Evolutionary conservation across 768 basidiomycete species (phyloP), one percentile per base, ranked within the genome.

Genomic region (Kockovaella imperatae): DNA sequence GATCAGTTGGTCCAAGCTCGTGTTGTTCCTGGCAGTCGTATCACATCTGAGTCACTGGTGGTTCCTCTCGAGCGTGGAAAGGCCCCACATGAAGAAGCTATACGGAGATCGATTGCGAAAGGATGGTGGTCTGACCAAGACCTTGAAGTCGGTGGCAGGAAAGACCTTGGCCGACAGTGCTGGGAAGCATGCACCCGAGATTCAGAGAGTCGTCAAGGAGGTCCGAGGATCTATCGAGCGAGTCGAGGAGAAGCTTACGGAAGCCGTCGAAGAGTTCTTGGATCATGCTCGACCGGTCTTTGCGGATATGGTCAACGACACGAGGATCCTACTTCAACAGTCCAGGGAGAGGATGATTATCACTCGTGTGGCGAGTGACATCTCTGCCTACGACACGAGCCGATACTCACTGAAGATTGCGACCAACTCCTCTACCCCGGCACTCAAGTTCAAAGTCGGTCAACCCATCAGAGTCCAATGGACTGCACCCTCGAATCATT

Each of bases 61-160:
- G 90, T 99, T 97, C 80, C 77, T 99, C 40, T 81, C 79, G 57
- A 78, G 73, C 45, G 90, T 97, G 20, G 95, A 97, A 67, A 84
- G 93, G 59, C 95, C 95, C n/a, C 95, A 97, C 72, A 97, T 97
- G 95, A 82, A 80, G 53, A 89, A 87, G 67, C 76, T 97, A 17
- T 99, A 99, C 69, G 93, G 95, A 2, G 82, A 91, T 62, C 82
- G 85, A 13, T 75, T 99, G 11, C 83, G 95, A 54, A 88, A 90
- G 72, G 93, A 97, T 50, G 93, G 91, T 1, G 95, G 95, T 43
- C 86, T 97, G 55, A 87, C 93, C 59, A 95, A 96, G 75, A 91
- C 96, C n/a, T 83, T 99, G 71, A 91, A 90, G 73, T 86, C 78
- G 50, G 87, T 91, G 8, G 90, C 90, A 3, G 86, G 82, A 0